These are phyloP conservation scores for Saitozyma sp. DNA, from an alignment of 768 basidiomycete species.

Conservation along the genomic window DNA sequence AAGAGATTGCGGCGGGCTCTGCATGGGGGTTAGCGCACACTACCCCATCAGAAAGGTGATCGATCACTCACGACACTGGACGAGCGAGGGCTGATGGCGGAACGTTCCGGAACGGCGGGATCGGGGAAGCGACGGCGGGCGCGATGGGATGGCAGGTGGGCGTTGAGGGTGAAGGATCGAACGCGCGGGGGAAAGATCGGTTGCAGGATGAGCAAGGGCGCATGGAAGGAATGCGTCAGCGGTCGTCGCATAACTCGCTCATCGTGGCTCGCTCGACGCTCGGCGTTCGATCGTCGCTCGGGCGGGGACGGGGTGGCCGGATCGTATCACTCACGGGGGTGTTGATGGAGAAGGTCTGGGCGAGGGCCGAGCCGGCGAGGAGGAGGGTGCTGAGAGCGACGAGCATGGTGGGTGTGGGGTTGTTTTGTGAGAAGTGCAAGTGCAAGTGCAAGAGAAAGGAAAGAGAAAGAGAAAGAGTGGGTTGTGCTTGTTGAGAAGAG, in stretches of 20 bases:
- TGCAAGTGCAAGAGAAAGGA: constrained; percentile 9
- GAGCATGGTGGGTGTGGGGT: constrained; percentile 21
- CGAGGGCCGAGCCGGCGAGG: constrained; percentile 33
- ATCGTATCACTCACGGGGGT: constrained; percentile 36
- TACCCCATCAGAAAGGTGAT: background rate
- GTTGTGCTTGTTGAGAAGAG: background rate
- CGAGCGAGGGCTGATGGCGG: constrained; percentile 27
- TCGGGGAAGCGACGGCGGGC: background rate
- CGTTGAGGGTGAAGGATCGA: background rate
- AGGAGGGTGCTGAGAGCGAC: constrained; percentile 21
- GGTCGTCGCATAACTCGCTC: too few species aligned
- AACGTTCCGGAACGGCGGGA: too few species aligned
- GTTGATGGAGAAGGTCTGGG: constrained; percentile 43
- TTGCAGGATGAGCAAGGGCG: too few species aligned
- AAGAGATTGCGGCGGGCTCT: constrained; percentile 32
- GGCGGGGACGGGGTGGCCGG: too few species aligned
- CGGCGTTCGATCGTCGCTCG: too few species aligned
- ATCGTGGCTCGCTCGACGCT: too few species aligned
- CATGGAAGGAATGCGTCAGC: too few species aligned
- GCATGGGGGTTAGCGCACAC: background rate
- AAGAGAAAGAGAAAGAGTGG: constrained; percentile 6
- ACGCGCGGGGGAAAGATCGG: too few species aligned
- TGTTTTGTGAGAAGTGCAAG: constrained; percentile 8
- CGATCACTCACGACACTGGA: constrained; percentile 37
- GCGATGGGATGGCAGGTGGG: background rate